Base-by-base conservation (phyloP, 2,329 filamentous ascomycete genomes). In the Aspergillus pseudoterreus region DNA sequence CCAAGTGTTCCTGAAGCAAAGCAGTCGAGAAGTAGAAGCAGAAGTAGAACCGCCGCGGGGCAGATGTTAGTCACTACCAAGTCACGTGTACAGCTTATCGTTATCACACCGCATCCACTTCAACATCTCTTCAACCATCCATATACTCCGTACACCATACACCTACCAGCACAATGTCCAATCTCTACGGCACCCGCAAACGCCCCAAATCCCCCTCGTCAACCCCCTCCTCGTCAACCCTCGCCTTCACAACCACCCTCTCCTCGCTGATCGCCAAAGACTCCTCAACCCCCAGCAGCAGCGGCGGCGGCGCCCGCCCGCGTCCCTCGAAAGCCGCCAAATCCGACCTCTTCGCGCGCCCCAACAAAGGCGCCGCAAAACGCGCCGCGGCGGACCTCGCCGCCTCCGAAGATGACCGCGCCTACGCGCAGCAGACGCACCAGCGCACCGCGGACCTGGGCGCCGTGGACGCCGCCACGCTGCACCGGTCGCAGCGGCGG, bases 211-310 rank as follows among this genome's bases (percentile, higher is more conserved):
- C 84, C 38, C 67, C 70, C 4, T 15, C 50, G 1, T 67, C 67
- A 47, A 79, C 82, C 22, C 78, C 80, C 17, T 83, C 84, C 15
- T 82, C 91, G 15, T 86, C 83, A 46, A 86, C 84, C 42, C 82
- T 96, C 49, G 85, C 90, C 66, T 97, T 99, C 75, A 85, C 88
- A n/a, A 89, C 90, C 10, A 88, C 94, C 58, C 83, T 97, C 56
- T 87, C 88, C 61, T 88, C 86, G 43, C 83, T 96, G 50, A 90
- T 96, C 72, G 78, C 86, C 49, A 77, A 75, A 54, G 64, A 75
- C 55, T 14, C 57, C 71, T 10, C 60, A 70, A 4, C 74, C 79
- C 32, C 69, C 79, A 21, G 58, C 71, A 52, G 68, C 75, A 53
- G 60, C 70, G n/a, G 60, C 70, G n/a, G 72, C 44, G 60, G 65